Base-by-base conservation (phyloP, 2,329 filamentous ascomycete genomes). In the Ramularia endophylla region DNA sequence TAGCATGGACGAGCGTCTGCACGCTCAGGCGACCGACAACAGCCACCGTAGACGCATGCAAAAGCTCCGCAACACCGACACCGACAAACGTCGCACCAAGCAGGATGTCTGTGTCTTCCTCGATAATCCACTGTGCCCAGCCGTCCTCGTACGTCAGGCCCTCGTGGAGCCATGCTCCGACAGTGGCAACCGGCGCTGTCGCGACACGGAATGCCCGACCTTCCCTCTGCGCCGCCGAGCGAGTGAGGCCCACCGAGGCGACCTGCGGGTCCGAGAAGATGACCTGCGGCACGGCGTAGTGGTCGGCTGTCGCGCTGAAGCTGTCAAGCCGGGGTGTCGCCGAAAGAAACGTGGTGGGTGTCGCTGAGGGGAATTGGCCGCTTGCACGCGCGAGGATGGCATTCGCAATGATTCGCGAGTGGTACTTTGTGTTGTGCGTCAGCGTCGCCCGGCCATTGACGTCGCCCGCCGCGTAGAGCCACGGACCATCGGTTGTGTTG, bases 81-180 rank as follows among this genome's bases (percentile, higher is more conserved):
- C 38, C 38, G 12, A 41, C 38, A 7, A 41, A n/a, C 12, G 38
- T 41, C 5, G 27, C 25, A 8, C 38, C 38, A 15, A 41, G 18
- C 18, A 41, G 12, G n/a, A n/a, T 18, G 13, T 41, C 38, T n/a
- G n/a, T n/a, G 12, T 41, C 30, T 12, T 34, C 38, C 18, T 41
- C 38, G 6, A 41, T 18, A 22, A 41, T 30, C 38, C 38, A 41
- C 20, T 41, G 38, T 12, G 38, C 38, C 38, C 38, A 41, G 8
- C 38, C 38, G n/a, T 41, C 13, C 25, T 30, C 13, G 18, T 27
- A 27, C 8, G 38, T 25, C n/a, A n/a, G n/a, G 25, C 36, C 38
- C 12, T 18, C 25, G 13, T 33, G 30, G n/a, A 34, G 16, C 27
- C 31, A 32, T 15, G 16, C 37, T 12, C 37, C 37, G 11, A 40